These are phyloP conservation scores for Pythium folliculosum DNA, from an alignment of 352 stramenopile genomes.

Conservation along the genomic window DNA sequence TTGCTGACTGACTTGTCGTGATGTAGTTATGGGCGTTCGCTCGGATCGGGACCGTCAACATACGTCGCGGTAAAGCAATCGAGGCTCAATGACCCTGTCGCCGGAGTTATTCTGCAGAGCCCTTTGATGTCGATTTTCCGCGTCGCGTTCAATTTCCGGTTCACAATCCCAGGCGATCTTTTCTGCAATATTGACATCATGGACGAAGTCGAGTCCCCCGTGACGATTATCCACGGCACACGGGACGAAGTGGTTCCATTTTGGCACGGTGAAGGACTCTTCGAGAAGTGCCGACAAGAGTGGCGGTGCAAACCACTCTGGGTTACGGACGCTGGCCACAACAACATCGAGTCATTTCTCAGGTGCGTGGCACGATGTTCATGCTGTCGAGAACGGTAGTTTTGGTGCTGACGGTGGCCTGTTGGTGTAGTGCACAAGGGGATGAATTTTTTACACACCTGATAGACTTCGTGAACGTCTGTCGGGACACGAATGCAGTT, in stretches of 20 bases:
- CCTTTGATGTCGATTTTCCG: slow-evolving; percentile 96
- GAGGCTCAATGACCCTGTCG: slow-evolving; percentile 85
- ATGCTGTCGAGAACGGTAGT: neutral
- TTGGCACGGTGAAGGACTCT: slow-evolving; percentile 96
- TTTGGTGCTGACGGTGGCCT: neutral
- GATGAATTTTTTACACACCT: slow-evolving; percentile 84
- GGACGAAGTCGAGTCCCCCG: slow-evolving; percentile 88
- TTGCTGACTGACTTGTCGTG: neutral
- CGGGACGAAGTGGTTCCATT: slow-evolving; percentile 99
- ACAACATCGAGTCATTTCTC: slow-evolving; percentile 98
- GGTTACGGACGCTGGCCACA: slow-evolving; percentile 97
- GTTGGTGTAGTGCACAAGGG: slow-evolving; percentile 36
- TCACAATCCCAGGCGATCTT: slow-evolving; percentile 95
- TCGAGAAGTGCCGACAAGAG: slow-evolving; percentile 89
- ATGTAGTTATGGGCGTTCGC: slow-evolving; percentile 85
- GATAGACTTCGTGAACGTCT: slow-evolving; percentile 75
- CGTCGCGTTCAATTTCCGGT: slow-evolving; percentile 98
- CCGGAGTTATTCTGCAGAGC: slow-evolving; percentile 96
- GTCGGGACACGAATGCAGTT: slow-evolving; percentile 62
- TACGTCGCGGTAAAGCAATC: slow-evolving; percentile 95
- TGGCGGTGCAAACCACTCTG: slow-evolving; percentile 97
- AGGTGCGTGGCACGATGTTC: slow-evolving; percentile 37
- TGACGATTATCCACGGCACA: slow-evolving; percentile 98
- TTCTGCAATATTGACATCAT: slow-evolving; percentile 98
- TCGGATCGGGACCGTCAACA: slow-evolving; percentile 94